These are phyloP conservation scores for Ustilago trichophora DNA, from an alignment of 1,284 basidiomycete species.

Conservation along the genomic window DNA sequence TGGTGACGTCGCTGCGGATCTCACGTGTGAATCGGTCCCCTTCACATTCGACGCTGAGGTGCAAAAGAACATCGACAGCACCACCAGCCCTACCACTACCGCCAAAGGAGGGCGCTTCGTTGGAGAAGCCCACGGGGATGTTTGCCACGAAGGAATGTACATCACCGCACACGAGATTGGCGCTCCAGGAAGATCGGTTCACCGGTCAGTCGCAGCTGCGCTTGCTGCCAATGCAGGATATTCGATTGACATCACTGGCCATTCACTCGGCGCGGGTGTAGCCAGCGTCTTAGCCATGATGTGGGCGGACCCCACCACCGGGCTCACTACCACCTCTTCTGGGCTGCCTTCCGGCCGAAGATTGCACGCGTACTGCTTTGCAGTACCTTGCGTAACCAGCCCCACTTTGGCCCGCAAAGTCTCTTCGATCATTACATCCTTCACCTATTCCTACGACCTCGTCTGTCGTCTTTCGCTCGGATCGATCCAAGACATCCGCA, in stretches of 20 bases:
- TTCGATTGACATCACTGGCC: conserved; percentile 72
- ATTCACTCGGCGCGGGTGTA: conserved; percentile 87
- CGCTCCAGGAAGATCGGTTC: conserved; percentile 77
- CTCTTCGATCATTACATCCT: conserved; percentile 75
- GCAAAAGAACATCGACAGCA: conserved; percentile 12
- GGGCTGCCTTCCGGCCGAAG: conserved; percentile 75
- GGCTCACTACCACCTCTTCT: conserved; percentile 35
- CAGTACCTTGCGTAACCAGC: conserved; percentile 77
- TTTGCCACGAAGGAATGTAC: conserved; percentile 74
- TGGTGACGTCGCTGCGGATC: conserved; percentile 63
- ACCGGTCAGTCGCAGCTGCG: conserved; percentile 77
- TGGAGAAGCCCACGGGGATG: conserved; percentile 8
- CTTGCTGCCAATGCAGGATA: conserved; percentile 76
- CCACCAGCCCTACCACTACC: background rate
- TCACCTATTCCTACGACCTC: conserved; percentile 82
- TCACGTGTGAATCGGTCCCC: conserved; percentile 60
- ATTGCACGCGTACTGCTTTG: conserved; percentile 81
- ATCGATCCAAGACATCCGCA: conserved; percentile 78
- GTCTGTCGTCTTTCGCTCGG: conserved; percentile 81
- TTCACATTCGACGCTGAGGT: conserved; percentile 32
- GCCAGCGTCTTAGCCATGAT: conserved; percentile 80
- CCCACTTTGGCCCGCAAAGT: conserved; percentile 72
- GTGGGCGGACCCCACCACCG: conserved; percentile 75
- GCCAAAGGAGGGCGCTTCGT: background rate
- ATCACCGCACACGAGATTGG: conserved; percentile 82